A percentile compares a stretch with the other conserved stretches of the same genome.
These are phyloP conservation scores for Colletotrichum magnum DNA, from an alignment of 2,329 filamentous ascomycete genomes.

Conservation along the genomic window DNA sequence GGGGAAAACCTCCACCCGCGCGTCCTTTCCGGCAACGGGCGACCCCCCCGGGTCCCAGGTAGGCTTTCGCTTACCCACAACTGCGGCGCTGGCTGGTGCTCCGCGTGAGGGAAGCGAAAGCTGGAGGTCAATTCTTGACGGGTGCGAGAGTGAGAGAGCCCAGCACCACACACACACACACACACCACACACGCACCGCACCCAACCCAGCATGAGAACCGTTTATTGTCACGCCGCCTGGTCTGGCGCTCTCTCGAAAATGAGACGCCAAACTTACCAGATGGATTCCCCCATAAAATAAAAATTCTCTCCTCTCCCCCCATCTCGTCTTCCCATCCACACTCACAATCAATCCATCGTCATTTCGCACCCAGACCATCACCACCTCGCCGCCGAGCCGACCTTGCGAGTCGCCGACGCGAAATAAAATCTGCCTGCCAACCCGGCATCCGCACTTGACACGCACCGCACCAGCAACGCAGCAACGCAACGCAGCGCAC, in stretches of 20 bases:
- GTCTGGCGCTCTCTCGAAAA: constrained; percentile 46
- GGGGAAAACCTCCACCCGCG: constrained; percentile 32
- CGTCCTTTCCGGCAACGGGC: constrained; percentile 35
- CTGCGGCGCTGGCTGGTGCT: constrained; percentile 37
- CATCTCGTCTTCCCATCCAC: constrained; percentile 41
- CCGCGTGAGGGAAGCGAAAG: constrained; percentile 42
- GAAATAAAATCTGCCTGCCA: constrained; percentile 38
- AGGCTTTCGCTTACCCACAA: constrained; percentile 40
- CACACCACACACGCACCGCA: constrained; percentile 34
- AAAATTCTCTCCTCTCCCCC: constrained; percentile 43
- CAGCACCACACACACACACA: constrained; percentile 31
- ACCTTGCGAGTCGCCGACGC: constrained; percentile 36
- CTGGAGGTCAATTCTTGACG: constrained; percentile 42
- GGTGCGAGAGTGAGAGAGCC: constrained; percentile 34
- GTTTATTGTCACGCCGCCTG: constrained; percentile 45
- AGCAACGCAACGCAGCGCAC: constrained; percentile 9
- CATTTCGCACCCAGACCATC: constrained; percentile 35
- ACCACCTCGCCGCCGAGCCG: constrained; percentile 36
- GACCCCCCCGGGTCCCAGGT: constrained; percentile 23
- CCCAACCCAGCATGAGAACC: constrained; percentile 44
- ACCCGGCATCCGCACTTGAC: constrained; percentile 13
- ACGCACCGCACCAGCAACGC: constrained; percentile 12
- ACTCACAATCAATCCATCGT: constrained; percentile 39
- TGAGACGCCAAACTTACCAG: constrained; percentile 53
- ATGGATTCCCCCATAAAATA: constrained; percentile 55